Evolutionary conservation across 352 stramenopile genomes (phyloP).

Genomic region (Globisporangium paddicum): DNA sequence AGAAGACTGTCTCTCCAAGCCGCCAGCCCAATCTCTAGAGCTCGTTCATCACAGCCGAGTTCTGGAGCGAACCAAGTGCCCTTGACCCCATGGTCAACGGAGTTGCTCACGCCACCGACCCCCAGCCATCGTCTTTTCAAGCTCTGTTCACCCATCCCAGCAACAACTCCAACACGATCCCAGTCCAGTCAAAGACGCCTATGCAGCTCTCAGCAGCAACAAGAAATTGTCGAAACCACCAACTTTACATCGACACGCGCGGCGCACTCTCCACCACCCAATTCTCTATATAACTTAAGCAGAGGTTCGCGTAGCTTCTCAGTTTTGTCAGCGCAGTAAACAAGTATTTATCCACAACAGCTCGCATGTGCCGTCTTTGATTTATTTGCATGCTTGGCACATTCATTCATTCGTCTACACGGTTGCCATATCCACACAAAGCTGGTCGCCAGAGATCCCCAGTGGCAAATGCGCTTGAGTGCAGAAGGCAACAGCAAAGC

Average conservation of each 20-base stretch:
- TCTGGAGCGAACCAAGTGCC: background rate
- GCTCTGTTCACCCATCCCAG: background rate
- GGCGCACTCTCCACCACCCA: background rate
- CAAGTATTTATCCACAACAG: background rate
- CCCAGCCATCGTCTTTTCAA: background rate
- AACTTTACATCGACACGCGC: constrained; percentile 2
- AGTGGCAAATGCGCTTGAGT: no score
- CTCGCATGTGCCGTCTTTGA: background rate
- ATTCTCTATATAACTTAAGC: constrained; percentile 7
- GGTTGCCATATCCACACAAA: background rate
- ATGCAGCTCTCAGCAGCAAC: background rate
- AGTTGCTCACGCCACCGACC: background rate
- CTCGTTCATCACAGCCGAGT: background rate
- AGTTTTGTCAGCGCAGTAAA: constrained; percentile 3
- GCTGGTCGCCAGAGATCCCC: no score
- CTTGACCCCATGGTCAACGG: background rate
- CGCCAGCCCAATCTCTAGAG: background rate
- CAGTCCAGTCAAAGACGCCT: background rate
- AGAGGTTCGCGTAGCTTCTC: background rate
- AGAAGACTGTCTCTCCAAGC: background rate
- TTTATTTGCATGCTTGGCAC: background rate
- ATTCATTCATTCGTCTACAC: background rate
- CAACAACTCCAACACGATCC: constrained; percentile 4
- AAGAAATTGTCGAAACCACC: constrained; percentile 3
- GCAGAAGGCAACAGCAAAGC: no score